phyloP scores from a whole-genome alignment of 768 basidiomycete genomes.

The Suillus discolor region DNA sequence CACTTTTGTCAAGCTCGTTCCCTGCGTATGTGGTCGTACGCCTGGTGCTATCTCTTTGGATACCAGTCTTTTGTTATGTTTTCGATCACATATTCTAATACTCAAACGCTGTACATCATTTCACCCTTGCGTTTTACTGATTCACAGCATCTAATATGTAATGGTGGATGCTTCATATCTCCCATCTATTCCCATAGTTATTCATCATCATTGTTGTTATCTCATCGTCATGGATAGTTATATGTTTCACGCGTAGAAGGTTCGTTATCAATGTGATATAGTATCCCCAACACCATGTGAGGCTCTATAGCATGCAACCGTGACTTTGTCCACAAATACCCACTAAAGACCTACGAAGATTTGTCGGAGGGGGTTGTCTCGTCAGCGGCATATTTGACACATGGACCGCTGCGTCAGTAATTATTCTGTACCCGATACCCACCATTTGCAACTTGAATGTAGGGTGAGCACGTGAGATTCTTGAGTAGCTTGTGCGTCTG shows the following conservation, averaged over 20 bases:
- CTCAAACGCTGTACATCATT: slow-evolving; percentile 14
- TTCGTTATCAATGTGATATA: neutral
- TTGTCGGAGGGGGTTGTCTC: neutral
- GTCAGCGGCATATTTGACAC: neutral
- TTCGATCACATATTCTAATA: slow-evolving; percentile 8
- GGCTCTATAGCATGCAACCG: neutral
- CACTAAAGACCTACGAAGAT: neutral
- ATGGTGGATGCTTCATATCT: slow-evolving; percentile 18
- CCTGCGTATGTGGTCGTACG: slow-evolving; percentile 11
- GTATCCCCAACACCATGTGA: neutral
- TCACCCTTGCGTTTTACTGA: slow-evolving; percentile 17
- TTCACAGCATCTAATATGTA: slow-evolving; percentile 24
- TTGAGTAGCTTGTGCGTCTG: no score
- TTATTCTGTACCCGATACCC: neutral
- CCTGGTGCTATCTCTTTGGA: slow-evolving; percentile 18
- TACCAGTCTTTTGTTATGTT: slow-evolving; percentile 30
- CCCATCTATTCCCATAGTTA: slow-evolving; percentile 6
- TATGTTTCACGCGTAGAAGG: neutral
- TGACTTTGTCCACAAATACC: no score
- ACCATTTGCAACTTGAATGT: neutral
- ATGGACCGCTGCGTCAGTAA: neutral
- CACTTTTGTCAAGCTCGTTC: neutral
- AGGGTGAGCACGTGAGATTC: neutral
- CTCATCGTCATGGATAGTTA: neutral
- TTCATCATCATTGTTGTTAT: slow-evolving; percentile 9